Evolutionary conservation across 1,284 basidiomycete genomes (phyloP).

Genomic region (Ganoderma resinaceum): DNA sequence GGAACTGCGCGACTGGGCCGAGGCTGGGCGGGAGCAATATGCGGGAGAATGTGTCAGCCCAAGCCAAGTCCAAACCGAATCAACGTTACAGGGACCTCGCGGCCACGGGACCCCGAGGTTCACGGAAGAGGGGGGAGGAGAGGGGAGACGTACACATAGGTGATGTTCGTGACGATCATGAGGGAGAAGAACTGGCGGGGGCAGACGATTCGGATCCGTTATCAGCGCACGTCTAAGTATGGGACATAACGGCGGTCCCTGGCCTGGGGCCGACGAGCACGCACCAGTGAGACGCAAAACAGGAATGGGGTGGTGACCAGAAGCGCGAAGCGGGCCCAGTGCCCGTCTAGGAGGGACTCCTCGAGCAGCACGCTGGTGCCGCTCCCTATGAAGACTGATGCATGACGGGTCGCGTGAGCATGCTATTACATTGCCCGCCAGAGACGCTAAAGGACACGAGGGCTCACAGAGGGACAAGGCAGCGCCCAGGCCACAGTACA

Average conservation of each 20-base stretch:
- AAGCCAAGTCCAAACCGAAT: too few relatives aligned
- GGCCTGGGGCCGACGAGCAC: too few relatives aligned
- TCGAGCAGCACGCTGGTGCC: constrained; percentile 65
- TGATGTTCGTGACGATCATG: constrained; percentile 66
- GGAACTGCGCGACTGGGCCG: constrained; percentile 78
- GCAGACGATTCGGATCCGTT: too few relatives aligned
- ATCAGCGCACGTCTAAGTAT: too few relatives aligned
- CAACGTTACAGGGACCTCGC: too few relatives aligned
- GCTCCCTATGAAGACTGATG: constrained; percentile 65
- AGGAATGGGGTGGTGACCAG: constrained; percentile 71
- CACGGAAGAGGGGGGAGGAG: too few relatives aligned
- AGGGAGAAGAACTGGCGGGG: constrained; percentile 75
- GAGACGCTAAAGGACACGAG: constrained; percentile 12
- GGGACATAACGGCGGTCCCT: too few relatives aligned
- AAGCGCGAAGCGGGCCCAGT: constrained; percentile 69
- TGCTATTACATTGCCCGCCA: background rate
- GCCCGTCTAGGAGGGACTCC: constrained; percentile 75
- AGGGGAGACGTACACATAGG: constrained; percentile 64
- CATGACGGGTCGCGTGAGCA: background rate
- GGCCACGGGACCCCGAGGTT: too few relatives aligned
- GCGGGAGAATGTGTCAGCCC: too few relatives aligned
- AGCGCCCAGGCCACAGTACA: constrained; percentile 78
- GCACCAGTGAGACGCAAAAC: constrained; percentile 75
- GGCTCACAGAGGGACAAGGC: constrained; percentile 66
- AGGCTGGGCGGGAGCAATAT: constrained; percentile 46